A percentile compares a stretch with the other conserved stretches of the same genome.
These are phyloP conservation scores for Penicillium sp. DNA, from an alignment of 2,329 filamentous ascomycete genomes.

Conservation along the genomic window DNA sequence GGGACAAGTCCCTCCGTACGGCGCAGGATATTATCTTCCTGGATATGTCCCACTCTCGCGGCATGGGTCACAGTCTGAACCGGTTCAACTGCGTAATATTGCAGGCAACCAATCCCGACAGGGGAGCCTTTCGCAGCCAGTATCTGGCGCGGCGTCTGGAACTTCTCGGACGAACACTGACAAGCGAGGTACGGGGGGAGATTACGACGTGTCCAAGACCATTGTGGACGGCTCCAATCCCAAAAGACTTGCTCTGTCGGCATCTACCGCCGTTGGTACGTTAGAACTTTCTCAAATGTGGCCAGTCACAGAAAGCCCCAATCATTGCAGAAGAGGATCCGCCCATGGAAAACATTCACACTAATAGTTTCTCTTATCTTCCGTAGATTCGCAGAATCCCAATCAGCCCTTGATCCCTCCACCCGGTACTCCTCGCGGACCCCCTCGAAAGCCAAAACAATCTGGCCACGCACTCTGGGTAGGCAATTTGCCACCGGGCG, in stretches of 20 bases:
- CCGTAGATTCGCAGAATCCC: slow-evolving; percentile 12
- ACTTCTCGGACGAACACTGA: slow-evolving; percentile 19
- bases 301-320: not conserved
- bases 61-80: slow-evolving; percentile 9
- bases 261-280: slow-evolving; percentile 17
- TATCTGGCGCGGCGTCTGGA: not conserved
- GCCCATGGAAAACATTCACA: not conserved
- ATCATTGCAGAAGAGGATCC: no score
- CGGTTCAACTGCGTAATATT: slow-evolving; percentile 5
- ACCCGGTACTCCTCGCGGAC: slow-evolving; percentile 50
- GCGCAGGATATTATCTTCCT: slow-evolving; percentile 22
- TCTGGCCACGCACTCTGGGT: slow-evolving; percentile 92
- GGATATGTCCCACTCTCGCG: slow-evolving; percentile 20
- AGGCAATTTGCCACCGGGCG: slow-evolving; percentile 81
- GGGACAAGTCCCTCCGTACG: slow-evolving; percentile 20
- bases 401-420: slow-evolving; percentile 9
- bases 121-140: not conserved
- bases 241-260: slow-evolving; percentile 17
- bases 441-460: slow-evolving; percentile 60
- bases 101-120: slow-evolving; percentile 4
- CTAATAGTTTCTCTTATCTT: not conserved
- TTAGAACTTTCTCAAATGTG: not conserved
- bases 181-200: slow-evolving; percentile 9
- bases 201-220: slow-evolving; percentile 32
- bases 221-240: slow-evolving; percentile 36